Percentiles rank a stretch among this genome's conserved stretches.
These are phyloP conservation scores for Pseudogymnoascus sp. DNA, from an alignment of 2,329 filamentous ascomycete species.

Conservation along the genomic window DNA sequence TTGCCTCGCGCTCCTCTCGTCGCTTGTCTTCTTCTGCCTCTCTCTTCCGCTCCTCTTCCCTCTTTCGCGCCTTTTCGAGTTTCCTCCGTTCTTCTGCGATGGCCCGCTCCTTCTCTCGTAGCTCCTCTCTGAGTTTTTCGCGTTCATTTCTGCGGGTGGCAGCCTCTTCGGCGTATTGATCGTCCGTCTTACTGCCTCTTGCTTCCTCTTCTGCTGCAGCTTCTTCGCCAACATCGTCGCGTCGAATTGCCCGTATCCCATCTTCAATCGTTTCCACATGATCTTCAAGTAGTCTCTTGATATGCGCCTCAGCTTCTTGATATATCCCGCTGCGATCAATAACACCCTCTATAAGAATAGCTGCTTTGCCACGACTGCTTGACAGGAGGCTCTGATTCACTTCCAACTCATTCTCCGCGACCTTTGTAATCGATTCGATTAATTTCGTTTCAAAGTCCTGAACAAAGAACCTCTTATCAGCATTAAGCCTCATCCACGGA, in stretches of 20 bases:
- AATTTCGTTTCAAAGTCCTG: conserved; percentile 66
- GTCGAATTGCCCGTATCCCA: conserved; percentile 61
- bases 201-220: conserved; percentile 57
- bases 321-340: conserved; percentile 72
- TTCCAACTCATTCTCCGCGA: conserved; percentile 68
- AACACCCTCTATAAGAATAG: conserved; percentile 69
- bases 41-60: conserved; percentile 39
- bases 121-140: conserved; percentile 53
- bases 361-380: conserved; percentile 66
- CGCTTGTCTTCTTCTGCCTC: conserved; percentile 40
- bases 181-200: conserved; percentile 65
- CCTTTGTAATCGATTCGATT: conserved; percentile 57
- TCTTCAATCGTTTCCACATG: conserved; percentile 57
- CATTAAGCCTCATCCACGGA: neutral
- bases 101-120: conserved; percentile 48
- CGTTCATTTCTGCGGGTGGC: conserved; percentile 53
- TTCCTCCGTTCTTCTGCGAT: conserved; percentile 56
- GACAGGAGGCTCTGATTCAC: conserved; percentile 65
- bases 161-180: conserved; percentile 64
- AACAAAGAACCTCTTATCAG: conserved; percentile 1
- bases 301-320: conserved; percentile 59
- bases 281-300: conserved; percentile 59
- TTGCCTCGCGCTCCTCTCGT: conserved; percentile 29
- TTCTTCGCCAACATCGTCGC: conserved; percentile 62
- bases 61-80: conserved; percentile 47